Base-by-base conservation (phyloP, 805 yeast species). In the Phaffomyces opuntiae region DNA sequence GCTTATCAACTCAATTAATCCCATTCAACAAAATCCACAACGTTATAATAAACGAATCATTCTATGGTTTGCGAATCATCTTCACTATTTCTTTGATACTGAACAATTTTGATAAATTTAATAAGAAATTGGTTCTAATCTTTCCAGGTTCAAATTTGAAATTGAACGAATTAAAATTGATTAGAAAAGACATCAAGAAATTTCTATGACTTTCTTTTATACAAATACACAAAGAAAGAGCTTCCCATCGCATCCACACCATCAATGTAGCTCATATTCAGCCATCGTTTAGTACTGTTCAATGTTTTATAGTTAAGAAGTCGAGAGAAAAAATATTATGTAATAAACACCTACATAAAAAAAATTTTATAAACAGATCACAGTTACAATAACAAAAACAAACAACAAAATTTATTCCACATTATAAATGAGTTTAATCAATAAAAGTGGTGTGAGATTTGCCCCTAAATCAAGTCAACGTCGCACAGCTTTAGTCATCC, bases 11-110 rank as follows among this genome's bases (percentile, higher is more conserved):
- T 11, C 31, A 29, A 29, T 29, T 29, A 12, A 29, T 33, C 8
- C 36, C 36, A 0, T 63, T 70, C 35, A 75, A 73, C 39, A 68
- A 68, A 39, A 71, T 86, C 43, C 72, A 75, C 5, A 91, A 85
- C 59, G 61, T 86, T 11, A 75, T 83, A 0, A 80, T 87, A 25
- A 84, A 84, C 57, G 95, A 87, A 61, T 90, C 86, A 0, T 85
- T 87, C 58, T 70, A 70, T 45, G 83, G 83, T 7, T 75, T 79
- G 50, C 81, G 80, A 50, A 87, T 84, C 9, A 67, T 81, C 3
- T 81, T 73, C 59, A 81, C 84, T 56, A 64, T 86, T 59, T 78
- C 82, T 37, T 66, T 84, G 5, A 65, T 84, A 33, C 73, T 80
- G 16, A 71, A 71, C 43, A 69, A 67, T 34, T 55, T 52, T 25